phyloP scores from a whole-genome alignment of 257 asterid genomes.

The Gentiana macrophylla region DNA sequence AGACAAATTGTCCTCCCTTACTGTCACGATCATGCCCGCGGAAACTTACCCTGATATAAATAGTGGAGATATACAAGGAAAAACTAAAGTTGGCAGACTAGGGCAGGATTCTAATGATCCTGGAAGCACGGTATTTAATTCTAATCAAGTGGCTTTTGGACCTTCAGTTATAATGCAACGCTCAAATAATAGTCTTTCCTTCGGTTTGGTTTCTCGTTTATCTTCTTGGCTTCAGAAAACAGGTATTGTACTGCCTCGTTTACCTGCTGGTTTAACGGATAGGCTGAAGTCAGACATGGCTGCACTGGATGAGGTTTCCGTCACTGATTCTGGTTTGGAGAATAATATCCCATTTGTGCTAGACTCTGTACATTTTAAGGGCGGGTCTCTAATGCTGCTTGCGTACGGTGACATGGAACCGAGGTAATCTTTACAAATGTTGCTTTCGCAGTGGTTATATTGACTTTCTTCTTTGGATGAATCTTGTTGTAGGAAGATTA shows the following conservation, averaged over 20 bases:
- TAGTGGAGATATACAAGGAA: conserved; percentile 23
- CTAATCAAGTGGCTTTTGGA: conserved; percentile 21
- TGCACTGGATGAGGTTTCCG: conserved; percentile 49
- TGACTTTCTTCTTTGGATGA: too few relatives aligned
- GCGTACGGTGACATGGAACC: conserved; percentile 96
- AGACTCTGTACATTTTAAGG: conserved; percentile 77
- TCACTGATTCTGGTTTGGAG: conserved; percentile 53
- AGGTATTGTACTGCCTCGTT: conserved; percentile 35
- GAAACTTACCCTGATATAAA: conserved; percentile 16
- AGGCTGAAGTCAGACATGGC: conserved; percentile 56
- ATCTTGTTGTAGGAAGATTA: too few relatives aligned
- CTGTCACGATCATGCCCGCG: conserved; percentile 8
- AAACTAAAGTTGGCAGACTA: conserved; percentile 19
- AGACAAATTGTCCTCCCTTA: conserved; percentile 27
- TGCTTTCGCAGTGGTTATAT: neutral
- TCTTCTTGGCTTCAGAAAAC: conserved; percentile 30
- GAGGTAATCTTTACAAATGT: conserved; percentile 37
- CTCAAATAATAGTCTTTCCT: conserved; percentile 21
- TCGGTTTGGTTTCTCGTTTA: conserved; percentile 27
- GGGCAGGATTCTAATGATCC: conserved; percentile 31
- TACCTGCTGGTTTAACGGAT: conserved; percentile 40
- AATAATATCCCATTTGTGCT: conserved; percentile 60
- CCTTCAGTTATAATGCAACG: conserved; percentile 26
- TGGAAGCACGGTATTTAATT: conserved; percentile 21
- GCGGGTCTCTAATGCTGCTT: conserved; percentile 82